Evolutionary conservation across 371 early-diverging fungal species (phyloP), one percentile per base, ranked within the genome.

Genomic region (Rhizoclosmatium hyalinum): DNA sequence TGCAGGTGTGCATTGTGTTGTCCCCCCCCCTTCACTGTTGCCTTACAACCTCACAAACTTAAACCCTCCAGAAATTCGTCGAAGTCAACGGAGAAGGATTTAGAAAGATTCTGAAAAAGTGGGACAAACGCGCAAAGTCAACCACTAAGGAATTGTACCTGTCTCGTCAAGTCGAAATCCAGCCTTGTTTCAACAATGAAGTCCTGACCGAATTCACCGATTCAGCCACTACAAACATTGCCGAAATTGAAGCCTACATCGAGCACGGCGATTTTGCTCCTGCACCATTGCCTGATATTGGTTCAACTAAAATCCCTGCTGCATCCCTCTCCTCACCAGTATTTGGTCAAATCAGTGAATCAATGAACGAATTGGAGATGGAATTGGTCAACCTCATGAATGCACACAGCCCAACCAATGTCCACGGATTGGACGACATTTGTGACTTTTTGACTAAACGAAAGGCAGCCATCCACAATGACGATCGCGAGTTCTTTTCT

Each of bases 91-190:
- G 91, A 43, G 94, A 95, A 21, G 98, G 97, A 0, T 97, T 98
- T 76, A 83, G 96, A 39, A 98, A 98, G 87, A 98, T 98, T 60
- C 81, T 98, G 65, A 98, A 98, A 77, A 98, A 98, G 81, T 98
- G 95, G 95, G 98, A 98, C 86, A 98, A 98, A 84, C 92, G 96
- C 32, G 91, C 94, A 21, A 95, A 95, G 82, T 93, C 95, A 2
- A 92, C 91, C 32, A 97, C 95, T 17, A 97, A 97, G 81, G 97
- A 98, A 78, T 88, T 97, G 32, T 98, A 97, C 77, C 88, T 98
- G 17, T 90, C 95, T 1, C 91, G 96, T 4, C 98, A 98, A 78
- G 89, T 97, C 55, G 96, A 96, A 70, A 91, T 97, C 54, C 98
- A 97, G 81, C 95, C 97, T 1, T 95, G 95, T 81, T 98, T 98